Conservation (phyloP, 192 early-diverging fungal genomes). For the Gonapodya prolifera region DNA sequence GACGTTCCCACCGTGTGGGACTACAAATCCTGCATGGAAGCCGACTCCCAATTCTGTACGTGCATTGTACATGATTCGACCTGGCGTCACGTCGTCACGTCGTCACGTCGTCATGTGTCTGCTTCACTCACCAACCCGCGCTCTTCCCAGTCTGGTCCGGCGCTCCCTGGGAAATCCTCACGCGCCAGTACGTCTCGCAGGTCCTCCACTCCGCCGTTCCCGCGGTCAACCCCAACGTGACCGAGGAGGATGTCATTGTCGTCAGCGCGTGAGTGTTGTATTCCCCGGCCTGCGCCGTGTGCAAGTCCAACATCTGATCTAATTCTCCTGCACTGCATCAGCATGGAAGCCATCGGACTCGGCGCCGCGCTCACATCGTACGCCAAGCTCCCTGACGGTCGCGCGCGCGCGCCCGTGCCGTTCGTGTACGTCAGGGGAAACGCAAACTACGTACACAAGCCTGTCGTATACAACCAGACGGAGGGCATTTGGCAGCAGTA, state of each 20-base stretch:
- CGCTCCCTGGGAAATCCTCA: background rate
- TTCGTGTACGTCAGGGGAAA: background rate
- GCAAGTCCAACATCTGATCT: too few species aligned
- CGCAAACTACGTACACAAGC: background rate
- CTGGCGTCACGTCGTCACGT: background rate
- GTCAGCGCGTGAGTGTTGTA: background rate
- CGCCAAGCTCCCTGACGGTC: background rate
- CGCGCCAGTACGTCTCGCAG: background rate
- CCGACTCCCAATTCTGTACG: too few species aligned
- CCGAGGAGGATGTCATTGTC: background rate
- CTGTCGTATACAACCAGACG: background rate
- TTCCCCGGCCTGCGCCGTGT: too few species aligned
- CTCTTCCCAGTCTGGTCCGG: background rate
- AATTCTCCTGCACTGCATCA: background rate
- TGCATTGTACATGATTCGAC: too few species aligned
- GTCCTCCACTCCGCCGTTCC: background rate
- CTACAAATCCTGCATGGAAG: background rate
- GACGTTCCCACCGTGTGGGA: background rate
- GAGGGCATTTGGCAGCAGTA: background rate
- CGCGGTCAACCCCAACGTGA: background rate
- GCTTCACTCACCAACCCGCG: too few species aligned
- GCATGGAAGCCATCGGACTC: background rate
- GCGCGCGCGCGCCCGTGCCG: background rate
- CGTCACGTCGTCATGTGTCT: too few species aligned
- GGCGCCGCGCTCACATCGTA: background rate